Percentiles rank a stretch among this genome's conserved stretches.
Evolutionary conservation across 106 monocot genomes (phyloP).

Genomic region (Platanthera zijinensis): DNA sequence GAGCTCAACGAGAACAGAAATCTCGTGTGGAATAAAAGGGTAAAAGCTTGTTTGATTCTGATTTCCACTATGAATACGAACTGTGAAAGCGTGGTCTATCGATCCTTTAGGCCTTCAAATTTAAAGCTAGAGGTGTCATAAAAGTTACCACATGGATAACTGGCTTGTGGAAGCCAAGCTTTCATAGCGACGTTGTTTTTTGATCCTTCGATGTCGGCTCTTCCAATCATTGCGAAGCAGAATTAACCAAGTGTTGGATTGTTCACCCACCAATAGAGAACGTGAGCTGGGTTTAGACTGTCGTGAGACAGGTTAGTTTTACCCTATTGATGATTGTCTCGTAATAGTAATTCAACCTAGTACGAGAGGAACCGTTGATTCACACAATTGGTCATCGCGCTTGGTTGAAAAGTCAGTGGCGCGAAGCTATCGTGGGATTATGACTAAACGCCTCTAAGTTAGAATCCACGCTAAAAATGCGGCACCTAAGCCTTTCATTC

Average conservation of each 20-base stretch:
- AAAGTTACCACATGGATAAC: conserved; percentile 71
- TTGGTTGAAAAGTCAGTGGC: conserved; percentile 67
- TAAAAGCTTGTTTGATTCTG: conserved; percentile 82
- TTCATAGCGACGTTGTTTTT: conserved; percentile 54
- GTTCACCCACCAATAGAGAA: conserved; percentile 24
- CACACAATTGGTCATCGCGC: conserved; percentile 69
- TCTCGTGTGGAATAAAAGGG: conserved; percentile 52
- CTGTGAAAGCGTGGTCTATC: conserved; percentile 74
- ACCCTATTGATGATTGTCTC: too few relatives aligned
- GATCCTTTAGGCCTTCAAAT: conserved; percentile 82
- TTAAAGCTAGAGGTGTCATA: conserved; percentile 81
- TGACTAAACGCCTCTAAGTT: too few relatives aligned
- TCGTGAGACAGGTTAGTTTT: too few relatives aligned
- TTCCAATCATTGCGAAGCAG: conserved; percentile 32
- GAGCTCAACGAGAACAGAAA: conserved; percentile 42
- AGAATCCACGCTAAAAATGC: too few relatives aligned
- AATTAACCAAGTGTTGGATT: conserved; percentile 28
- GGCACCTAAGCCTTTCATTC: too few relatives aligned
- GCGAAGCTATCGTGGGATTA: conserved; percentile 33
- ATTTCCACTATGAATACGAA: conserved; percentile 74
- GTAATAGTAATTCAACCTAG: too few relatives aligned
- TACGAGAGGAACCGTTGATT: conserved; percentile 8
- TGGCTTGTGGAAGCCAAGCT: conserved; percentile 78
- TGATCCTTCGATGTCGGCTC: conserved; percentile 26
- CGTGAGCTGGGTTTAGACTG: too few relatives aligned